Evolutionary conservation across 257 asterid genomes (phyloP).

Genomic region (Jacaranda copaia): DNA sequence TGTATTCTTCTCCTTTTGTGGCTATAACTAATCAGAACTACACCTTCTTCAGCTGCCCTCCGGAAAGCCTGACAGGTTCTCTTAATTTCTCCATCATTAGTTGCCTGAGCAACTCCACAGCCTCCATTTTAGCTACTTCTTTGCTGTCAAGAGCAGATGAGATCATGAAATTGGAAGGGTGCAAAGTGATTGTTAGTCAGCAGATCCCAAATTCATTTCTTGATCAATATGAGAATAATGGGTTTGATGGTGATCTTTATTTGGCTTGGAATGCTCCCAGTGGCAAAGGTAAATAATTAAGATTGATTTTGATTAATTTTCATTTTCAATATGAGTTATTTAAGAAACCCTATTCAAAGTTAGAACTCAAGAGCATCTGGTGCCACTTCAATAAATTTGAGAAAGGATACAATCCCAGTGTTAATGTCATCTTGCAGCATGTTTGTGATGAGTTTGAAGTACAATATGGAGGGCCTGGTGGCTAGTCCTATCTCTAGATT

Average conservation of each 20-base stretch:
- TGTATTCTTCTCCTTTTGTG: slow-evolving; percentile 26
- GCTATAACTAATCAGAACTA: slow-evolving; percentile 33
- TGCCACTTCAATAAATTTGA: too few species aligned
- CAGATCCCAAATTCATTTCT: background rate
- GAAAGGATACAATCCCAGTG: too few species aligned
- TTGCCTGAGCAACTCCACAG: slow-evolving; percentile 39
- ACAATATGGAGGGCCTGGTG: too few species aligned
- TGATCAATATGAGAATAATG: background rate
- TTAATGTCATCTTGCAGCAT: too few species aligned
- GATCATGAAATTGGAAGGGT: background rate
- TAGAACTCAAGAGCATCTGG: too few species aligned
- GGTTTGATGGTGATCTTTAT: slow-evolving; percentile 29
- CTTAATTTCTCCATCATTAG: slow-evolving; percentile 22
- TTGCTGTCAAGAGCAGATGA: slow-evolving; percentile 2
- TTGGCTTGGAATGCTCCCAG: slow-evolving; percentile 39
- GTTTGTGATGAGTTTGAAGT: too few species aligned
- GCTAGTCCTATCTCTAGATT: too few species aligned
- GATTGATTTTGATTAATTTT: background rate
- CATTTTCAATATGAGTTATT: too few species aligned
- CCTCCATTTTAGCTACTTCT: slow-evolving; percentile 30
- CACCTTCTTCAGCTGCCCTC: slow-evolving; percentile 38
- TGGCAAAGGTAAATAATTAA: slow-evolving; percentile 29
- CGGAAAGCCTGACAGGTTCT: background rate
- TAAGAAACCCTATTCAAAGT: too few species aligned
- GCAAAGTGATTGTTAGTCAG: background rate